Evolutionary conservation across 345 rosid genomes (phyloP).

Genomic region (Turnera subulata): DNA sequence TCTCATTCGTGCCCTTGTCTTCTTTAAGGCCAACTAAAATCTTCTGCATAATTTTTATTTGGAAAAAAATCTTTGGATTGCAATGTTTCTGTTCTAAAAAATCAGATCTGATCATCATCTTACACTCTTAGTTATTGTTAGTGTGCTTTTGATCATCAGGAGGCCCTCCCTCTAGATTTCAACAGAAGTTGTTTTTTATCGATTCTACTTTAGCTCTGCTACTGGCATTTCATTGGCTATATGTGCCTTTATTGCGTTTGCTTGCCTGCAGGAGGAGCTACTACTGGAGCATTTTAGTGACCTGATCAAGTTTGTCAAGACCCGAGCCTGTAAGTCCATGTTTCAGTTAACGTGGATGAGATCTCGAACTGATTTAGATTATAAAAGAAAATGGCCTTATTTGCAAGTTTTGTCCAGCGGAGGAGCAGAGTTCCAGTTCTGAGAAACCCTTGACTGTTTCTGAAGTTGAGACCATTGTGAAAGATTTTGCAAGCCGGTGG

Average conservation of each 20-base stretch:
- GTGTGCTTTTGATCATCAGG: too few relatives aligned
- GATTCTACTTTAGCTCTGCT: neutral
- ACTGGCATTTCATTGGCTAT: neutral
- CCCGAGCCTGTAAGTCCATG: constrained; percentile 66
- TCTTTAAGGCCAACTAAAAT: too few relatives aligned
- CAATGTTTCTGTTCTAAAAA: too few relatives aligned
- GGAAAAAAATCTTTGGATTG: too few relatives aligned
- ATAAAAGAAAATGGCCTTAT: neutral
- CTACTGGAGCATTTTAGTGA: constrained; percentile 86
- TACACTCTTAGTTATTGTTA: too few relatives aligned
- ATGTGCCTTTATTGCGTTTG: neutral
- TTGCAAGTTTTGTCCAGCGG: constrained; percentile 41
- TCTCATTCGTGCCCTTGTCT: too few relatives aligned
- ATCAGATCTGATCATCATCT: too few relatives aligned
- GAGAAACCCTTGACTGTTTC: constrained; percentile 65
- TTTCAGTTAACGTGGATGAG: neutral
- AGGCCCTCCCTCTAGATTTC: too few relatives aligned
- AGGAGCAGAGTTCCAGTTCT: constrained; percentile 59
- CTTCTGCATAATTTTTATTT: too few relatives aligned
- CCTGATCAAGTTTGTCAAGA: constrained; percentile 85
- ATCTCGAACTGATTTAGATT: neutral
- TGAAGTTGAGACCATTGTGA: constrained; percentile 83
- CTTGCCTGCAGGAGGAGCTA: constrained; percentile 71
- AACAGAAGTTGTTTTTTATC: too few relatives aligned
- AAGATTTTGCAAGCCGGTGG: constrained; percentile 89